phyloP scores from a whole-genome alignment of 2,329 filamentous ascomycete genomes.

The Ophiocordyceps sinensis region DNA sequence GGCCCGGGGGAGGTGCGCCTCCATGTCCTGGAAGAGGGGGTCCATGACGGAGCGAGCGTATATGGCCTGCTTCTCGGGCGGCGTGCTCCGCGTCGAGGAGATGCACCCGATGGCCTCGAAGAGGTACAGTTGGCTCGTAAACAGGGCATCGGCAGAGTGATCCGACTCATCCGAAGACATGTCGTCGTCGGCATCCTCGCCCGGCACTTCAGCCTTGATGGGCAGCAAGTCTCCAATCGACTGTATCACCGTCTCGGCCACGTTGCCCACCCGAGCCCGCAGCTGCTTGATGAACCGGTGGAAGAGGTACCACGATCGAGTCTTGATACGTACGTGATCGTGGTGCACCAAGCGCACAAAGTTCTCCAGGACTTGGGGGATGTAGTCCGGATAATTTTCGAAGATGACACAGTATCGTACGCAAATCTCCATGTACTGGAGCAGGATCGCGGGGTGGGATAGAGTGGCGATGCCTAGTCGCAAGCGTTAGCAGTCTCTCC shows the following conservation, averaged over 20 bases:
- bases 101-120: constrained; percentile 93
- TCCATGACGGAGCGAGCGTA: constrained; percentile 81
- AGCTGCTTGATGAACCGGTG: constrained; percentile 84
- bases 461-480: constrained; percentile 63
- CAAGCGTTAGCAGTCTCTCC: background rate
- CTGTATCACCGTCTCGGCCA: constrained; percentile 82
- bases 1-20: constrained; percentile 61
- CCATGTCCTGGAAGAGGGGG: constrained; percentile 81
- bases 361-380: constrained; percentile 76
- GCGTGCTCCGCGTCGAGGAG: constrained; percentile 64
- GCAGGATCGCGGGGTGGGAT: constrained; percentile 76
- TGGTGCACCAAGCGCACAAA: constrained; percentile 88
- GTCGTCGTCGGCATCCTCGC: constrained; percentile 67
- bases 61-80: constrained; percentile 70
- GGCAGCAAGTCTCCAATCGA: constrained; percentile 77
- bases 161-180: constrained; percentile 92
- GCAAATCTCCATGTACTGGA: constrained; percentile 98
- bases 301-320: constrained; percentile 94
- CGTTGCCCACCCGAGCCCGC: constrained; percentile 68
- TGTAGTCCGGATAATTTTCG: constrained; percentile 66
- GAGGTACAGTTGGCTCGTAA: constrained; percentile 80
- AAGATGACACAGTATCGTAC: constrained; percentile 90
- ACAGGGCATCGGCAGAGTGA: constrained; percentile 77
- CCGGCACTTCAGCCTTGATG: constrained; percentile 79
- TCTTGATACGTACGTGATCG: constrained; percentile 71